Evolutionary conservation across 352 stramenopile genomes (phyloP).

Genomic region (Pythium folliculosum): DNA sequence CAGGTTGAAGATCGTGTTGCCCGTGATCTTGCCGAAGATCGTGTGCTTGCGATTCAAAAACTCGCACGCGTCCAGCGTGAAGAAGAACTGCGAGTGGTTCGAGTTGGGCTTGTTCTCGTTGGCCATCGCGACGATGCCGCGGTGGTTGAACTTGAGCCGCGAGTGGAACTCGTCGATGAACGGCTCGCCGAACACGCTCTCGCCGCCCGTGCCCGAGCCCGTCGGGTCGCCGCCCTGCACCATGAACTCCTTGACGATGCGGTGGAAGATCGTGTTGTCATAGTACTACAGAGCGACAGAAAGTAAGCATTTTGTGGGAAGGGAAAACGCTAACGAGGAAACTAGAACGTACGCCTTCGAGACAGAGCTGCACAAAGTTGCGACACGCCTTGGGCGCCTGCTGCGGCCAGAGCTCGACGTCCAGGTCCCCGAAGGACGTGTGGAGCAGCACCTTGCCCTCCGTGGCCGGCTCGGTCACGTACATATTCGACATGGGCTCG

Average conservation of each 20-base stretch:
- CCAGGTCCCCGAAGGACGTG: conserved; percentile 96
- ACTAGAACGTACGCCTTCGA: conserved; percentile 84
- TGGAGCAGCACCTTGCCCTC: conserved; percentile 96
- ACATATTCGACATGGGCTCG: conserved; percentile 94
- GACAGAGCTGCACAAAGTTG: conserved; percentile 93
- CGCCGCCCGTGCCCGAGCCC: conserved; percentile 78
- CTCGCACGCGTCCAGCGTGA: conserved; percentile 94
- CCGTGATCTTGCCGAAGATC: conserved; percentile 92
- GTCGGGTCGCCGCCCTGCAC: conserved; percentile 94
- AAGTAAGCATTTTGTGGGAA: no score
- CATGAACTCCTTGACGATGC: conserved; percentile 95
- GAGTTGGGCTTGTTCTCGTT: conserved; percentile 87
- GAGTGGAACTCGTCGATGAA: conserved; percentile 95
- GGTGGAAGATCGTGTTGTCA: conserved; percentile 95
- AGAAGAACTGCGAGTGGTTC: conserved; percentile 97
- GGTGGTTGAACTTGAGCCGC: conserved; percentile 95
- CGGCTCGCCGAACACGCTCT: conserved; percentile 71
- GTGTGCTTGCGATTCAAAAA: conserved; percentile 97
- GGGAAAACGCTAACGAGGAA: no score
- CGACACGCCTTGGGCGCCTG: conserved; percentile 94
- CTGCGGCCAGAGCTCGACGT: conserved; percentile 97
- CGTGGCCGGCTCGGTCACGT: conserved; percentile 95
- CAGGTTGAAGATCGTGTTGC: conserved; percentile 98
- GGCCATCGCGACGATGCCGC: conserved; percentile 95
- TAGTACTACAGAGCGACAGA: conserved; percentile 74